phyloP scores from a whole-genome alignment of 2,329 filamentous ascomycete species.

The Trichophyton equinum region DNA sequence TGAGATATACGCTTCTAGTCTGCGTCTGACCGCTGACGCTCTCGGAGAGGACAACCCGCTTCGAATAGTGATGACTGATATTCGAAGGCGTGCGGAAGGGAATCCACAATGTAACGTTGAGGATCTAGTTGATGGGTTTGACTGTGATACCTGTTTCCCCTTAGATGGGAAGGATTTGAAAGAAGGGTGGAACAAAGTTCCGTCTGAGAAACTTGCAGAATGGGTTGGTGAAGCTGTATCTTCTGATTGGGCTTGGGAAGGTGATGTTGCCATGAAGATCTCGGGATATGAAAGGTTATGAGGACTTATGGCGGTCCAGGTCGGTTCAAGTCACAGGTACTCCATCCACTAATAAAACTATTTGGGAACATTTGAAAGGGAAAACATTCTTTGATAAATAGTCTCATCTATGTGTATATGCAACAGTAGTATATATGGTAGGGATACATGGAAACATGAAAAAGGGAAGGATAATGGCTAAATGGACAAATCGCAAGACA shows the following conservation, averaged over 20 bases:
- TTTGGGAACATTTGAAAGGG: background rate
- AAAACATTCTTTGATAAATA: background rate
- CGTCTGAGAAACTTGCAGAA: conserved; percentile 23
- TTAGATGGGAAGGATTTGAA: conserved; percentile 23
- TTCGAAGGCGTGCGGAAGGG: conserved; percentile 17
- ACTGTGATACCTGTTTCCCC: conserved; percentile 40
- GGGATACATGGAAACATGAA: background rate
- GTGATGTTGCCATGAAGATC: conserved; percentile 39
- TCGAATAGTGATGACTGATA: conserved; percentile 31
- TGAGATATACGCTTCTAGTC: conserved; percentile 65
- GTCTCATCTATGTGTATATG: background rate
- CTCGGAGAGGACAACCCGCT: conserved; percentile 18
- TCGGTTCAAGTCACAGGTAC: background rate
- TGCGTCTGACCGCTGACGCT: conserved; percentile 28
- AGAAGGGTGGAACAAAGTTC: conserved; percentile 24
- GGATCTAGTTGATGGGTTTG: conserved; percentile 22
- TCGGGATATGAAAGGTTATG: conserved; percentile 31
- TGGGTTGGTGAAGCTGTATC: conserved; percentile 34
- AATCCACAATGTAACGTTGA: conserved; percentile 8
- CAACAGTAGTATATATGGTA: background rate
- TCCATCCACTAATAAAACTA: background rate
- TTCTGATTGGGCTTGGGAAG: conserved; percentile 36
- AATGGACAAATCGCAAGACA: background rate
- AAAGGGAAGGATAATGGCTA: background rate
- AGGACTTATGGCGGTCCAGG: background rate